Evolutionary conservation across 1,139 yeast species (phyloP), one percentile per base, ranked within the genome.

Genomic region (Zygotorulaspora mrakii): DNA sequence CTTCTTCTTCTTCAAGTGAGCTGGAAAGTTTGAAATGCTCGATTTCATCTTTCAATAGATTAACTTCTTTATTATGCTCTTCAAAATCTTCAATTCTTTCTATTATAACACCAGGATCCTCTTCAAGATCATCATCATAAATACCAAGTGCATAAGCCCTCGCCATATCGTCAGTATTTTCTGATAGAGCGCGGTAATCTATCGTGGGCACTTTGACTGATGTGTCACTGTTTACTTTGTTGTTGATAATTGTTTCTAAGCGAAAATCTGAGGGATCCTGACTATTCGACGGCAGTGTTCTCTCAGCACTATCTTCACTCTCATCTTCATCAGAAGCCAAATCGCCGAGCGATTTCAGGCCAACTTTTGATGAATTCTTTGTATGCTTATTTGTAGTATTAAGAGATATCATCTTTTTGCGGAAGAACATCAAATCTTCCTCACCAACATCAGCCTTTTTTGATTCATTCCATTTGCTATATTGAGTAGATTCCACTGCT

Each of bases 61-160:
- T 76, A 2, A 76, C 71, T 47, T 73, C 64, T 40, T 64, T 58
- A 50, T 79, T 79, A 42, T 78, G 68, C 3, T 53, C 53, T 48
- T 74, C 74, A 52, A 81, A 77, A 55, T 81, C 88, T 10, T 68
- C 70, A 12, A 78, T 46, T 40, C 68, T 64, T 43, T 76, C 75
- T 22, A 81, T 73, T 1, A 81, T 73, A 3, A 77, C 74, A 0
- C 84, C 85, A 5, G 71, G 71, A 1, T 76, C 68, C 25, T 66
- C 73, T 9, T 77, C 69, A 6, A 54, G 29, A 49, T 79, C 84
- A 47, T 75, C 82, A 49, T 77, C 82, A 53, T 77, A 79, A 50
- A 73, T 58, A 1, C 84, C 85, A 31, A 71, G 52, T n/a, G 69
- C 65, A 49, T 79, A 79, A 0, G 82, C 83, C 43, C 69, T 68